Evolutionary conservation across 2,329 filamentous ascomycete species (phyloP).

Genomic region (Periconia sp.): DNA sequence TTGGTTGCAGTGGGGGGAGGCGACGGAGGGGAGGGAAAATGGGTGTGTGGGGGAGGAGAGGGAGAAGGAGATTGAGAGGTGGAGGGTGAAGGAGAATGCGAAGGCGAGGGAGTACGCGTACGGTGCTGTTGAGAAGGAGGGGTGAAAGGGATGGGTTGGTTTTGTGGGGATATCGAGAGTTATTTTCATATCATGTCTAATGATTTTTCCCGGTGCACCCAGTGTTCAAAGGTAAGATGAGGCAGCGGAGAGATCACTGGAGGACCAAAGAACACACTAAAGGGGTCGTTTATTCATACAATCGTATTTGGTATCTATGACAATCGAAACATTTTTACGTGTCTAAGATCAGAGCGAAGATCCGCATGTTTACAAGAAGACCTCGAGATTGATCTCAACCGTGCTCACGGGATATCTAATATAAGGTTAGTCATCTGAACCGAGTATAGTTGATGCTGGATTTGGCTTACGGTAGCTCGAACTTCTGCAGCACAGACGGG

Average conservation of each 20-base stretch:
- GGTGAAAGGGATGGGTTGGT: background rate
- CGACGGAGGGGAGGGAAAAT: slow-evolving; percentile 27
- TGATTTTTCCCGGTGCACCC: no score
- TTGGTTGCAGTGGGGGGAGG: slow-evolving; percentile 37
- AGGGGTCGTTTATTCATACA: background rate
- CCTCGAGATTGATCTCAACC: slow-evolving; percentile 90
- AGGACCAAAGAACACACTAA: background rate
- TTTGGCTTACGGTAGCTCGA: slow-evolving; percentile 72
- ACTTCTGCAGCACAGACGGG: slow-evolving; percentile 89
- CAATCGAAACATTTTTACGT: background rate
- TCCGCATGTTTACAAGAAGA: slow-evolving; percentile 67
- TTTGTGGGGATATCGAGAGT: no score
- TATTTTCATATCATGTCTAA: no score
- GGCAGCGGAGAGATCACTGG: no score
- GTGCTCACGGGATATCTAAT: slow-evolving; percentile 85
- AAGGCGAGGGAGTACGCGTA: slow-evolving; percentile 24
- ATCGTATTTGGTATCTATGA: slow-evolving; percentile 4
- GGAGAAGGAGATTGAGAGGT: slow-evolving; percentile 62
- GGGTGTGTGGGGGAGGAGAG: slow-evolving; percentile 56
- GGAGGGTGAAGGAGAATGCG: slow-evolving; percentile 29
- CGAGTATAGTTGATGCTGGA: background rate
- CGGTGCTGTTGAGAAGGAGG: slow-evolving; percentile 23
- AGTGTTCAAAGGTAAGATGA: no score
- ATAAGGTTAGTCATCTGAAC: slow-evolving; percentile 18
- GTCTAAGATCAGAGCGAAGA: background rate